Conservation (phyloP, 352 stramenopile genomes). For the Pythium aphanidermatum region DNA sequence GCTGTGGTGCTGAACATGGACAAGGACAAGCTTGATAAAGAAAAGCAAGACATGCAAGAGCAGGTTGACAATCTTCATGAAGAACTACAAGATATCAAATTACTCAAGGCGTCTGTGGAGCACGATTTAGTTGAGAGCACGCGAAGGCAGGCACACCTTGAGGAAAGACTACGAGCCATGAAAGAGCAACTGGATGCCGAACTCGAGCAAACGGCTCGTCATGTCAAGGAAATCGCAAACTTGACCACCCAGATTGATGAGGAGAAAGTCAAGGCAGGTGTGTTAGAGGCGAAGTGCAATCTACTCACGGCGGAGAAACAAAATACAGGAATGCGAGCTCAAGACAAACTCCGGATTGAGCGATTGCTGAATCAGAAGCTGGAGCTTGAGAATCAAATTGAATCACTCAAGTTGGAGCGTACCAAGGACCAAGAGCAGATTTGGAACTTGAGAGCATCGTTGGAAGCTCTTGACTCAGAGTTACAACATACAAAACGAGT, state of each 20-base stretch:
- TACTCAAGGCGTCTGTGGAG: slow-evolving; percentile 34
- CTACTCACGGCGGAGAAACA: slow-evolving; percentile 62
- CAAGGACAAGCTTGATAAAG: slow-evolving; percentile 39
- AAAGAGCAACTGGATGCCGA: slow-evolving; percentile 65
- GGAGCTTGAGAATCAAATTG: slow-evolving; percentile 59
- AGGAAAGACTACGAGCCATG: slow-evolving; percentile 44
- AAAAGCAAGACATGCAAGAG: slow-evolving; percentile 31
- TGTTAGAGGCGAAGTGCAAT: slow-evolving; percentile 65
- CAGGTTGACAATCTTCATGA: slow-evolving; percentile 25
- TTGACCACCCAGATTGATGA: slow-evolving; percentile 43
- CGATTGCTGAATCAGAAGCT: slow-evolving; percentile 72
- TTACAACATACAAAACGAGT: slow-evolving; percentile 78
- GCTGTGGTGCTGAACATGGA: slow-evolving; percentile 47
- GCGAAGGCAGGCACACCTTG: slow-evolving; percentile 40
- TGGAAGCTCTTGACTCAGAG: slow-evolving; percentile 68
- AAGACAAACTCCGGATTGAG: slow-evolving; percentile 80
- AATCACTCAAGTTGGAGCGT: slow-evolving; percentile 45
- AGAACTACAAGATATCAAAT: slow-evolving; percentile 27
- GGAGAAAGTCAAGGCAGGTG: slow-evolving; percentile 47
- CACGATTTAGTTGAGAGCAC: slow-evolving; percentile 43
- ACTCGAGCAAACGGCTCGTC: slow-evolving; percentile 29
- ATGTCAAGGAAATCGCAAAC: slow-evolving; percentile 33
- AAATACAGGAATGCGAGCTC: slow-evolving; percentile 66
- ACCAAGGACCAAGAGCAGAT: slow-evolving; percentile 70
- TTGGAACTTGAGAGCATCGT: slow-evolving; percentile 46